Evolutionary conservation across 176 grass and related monocot species (phyloP).

Genomic region (Dactylis glomerata): DNA sequence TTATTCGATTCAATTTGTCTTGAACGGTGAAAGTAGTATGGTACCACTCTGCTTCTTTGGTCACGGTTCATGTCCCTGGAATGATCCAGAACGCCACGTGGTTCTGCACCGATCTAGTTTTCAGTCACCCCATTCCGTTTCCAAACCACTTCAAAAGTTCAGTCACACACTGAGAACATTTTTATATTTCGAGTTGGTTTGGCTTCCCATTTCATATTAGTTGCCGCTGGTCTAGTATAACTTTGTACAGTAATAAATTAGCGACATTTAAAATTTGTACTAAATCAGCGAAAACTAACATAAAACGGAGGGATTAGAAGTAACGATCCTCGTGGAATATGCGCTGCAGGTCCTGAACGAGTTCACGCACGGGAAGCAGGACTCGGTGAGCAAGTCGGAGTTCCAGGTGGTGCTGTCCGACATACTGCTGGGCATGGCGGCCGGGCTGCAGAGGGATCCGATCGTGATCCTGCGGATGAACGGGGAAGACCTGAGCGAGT

Average conservation of each 20-base stretch:
- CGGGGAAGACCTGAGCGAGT: constrained; percentile 78
- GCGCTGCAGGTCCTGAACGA: constrained; percentile 62
- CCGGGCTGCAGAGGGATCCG: constrained; percentile 72
- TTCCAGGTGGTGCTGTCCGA: constrained; percentile 65
- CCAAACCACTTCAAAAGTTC: neutral
- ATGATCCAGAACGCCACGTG: neutral
- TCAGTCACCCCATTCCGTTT: neutral
- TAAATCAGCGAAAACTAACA: no score
- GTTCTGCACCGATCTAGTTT: neutral
- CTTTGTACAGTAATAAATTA: no score
- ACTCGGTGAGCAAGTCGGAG: constrained; percentile 61
- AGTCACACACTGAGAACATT: neutral
- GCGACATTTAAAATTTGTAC: no score
- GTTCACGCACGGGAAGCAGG: constrained; percentile 67
- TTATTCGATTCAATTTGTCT: neutral
- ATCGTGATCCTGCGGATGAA: constrained; percentile 88
- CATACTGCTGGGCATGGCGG: constrained; percentile 84
- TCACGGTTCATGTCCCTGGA: neutral
- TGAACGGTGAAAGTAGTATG: neutral
- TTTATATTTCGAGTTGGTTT: neutral
- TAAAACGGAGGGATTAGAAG: no score
- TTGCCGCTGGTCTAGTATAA: no score
- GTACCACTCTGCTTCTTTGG: neutral
- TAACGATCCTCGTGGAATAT: neutral
- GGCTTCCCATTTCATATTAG: neutral